Evolutionary conservation across 2,329 filamentous ascomycete species (phyloP).

Genomic region (Botrytis paeoniae): DNA sequence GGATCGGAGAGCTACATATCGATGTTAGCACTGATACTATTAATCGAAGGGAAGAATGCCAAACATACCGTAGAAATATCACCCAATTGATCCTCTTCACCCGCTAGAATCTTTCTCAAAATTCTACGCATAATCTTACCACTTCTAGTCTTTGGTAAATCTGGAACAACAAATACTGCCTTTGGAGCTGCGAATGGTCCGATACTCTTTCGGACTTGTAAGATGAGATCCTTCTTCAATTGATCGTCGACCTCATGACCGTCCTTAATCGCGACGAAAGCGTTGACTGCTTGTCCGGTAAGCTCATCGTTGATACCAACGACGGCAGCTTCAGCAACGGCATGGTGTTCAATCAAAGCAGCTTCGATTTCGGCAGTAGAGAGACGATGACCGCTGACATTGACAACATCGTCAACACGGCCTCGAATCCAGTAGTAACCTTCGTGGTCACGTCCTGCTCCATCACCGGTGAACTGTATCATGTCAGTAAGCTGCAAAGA

Average conservation of each 20-base stretch:
- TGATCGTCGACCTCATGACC: conserved; percentile 72
- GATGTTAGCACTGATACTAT: conserved; percentile 21
- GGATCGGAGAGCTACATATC: conserved; percentile 76
- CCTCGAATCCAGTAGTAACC: conserved; percentile 99
- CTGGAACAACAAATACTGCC: conserved; percentile 83
- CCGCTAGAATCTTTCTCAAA: conserved; percentile 92
- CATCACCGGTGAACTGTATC: conserved; percentile 79
- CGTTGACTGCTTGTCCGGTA: conserved; percentile 95
- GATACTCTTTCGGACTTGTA: conserved; percentile 96
- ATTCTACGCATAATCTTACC: conserved; percentile 99
- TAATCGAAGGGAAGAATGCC: conserved; percentile 3
- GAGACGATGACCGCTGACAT: conserved; percentile 92
- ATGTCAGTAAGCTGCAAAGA: conserved; percentile 22
- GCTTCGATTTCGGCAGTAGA: conserved; percentile 98
- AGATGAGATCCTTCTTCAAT: conserved; percentile 86
- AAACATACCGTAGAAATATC: conserved; percentile 75
- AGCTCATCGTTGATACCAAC: conserved; percentile 92
- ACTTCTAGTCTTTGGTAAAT: conserved; percentile 94
- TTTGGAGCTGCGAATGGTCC: conserved; percentile 97
- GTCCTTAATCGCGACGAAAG: conserved; percentile 91
- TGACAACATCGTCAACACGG: conserved; percentile 97
- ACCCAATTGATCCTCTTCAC: conserved; percentile 94
- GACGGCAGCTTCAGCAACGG: conserved; percentile 90
- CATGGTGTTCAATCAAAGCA: conserved; percentile 85
- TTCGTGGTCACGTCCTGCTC: conserved; percentile 92